Evolutionary conservation across 192 early-diverging fungal genomes (phyloP).

Genomic region (Backusella psychrophila): DNA sequence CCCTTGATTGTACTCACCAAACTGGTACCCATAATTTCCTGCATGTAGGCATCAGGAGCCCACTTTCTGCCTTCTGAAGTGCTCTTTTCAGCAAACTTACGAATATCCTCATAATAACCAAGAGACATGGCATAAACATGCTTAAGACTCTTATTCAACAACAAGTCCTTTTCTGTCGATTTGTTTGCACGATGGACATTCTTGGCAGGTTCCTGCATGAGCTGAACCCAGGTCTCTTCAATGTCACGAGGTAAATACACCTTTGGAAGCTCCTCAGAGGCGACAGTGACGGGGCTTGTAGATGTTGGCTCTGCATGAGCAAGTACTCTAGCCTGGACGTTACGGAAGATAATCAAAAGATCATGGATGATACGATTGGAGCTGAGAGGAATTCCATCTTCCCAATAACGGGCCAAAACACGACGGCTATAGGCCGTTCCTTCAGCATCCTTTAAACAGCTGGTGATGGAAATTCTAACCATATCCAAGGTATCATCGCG

Average conservation of each 20-base stretch:
- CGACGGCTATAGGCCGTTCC: constrained; percentile 43
- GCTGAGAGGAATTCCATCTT: constrained; percentile 44
- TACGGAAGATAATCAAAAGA: constrained; percentile 49
- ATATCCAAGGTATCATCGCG: constrained; percentile 44
- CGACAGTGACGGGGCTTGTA: neutral
- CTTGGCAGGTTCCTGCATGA: constrained; percentile 25
- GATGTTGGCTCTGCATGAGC: constrained; percentile 18
- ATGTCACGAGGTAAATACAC: constrained; percentile 21
- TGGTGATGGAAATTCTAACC: constrained; percentile 40
- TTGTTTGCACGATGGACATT: constrained; percentile 11
- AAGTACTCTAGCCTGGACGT: constrained; percentile 49
- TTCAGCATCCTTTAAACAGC: constrained; percentile 36
- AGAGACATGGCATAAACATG: constrained; percentile 52
- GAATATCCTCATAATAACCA: constrained; percentile 55
- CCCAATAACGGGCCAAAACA: constrained; percentile 45
- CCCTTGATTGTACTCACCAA: constrained; percentile 36
- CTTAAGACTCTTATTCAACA: constrained; percentile 42
- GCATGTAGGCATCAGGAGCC: constrained; percentile 45
- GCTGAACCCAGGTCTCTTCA: constrained; percentile 37
- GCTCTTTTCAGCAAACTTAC: constrained; percentile 41
- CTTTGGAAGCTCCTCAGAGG: neutral
- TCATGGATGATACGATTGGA: constrained; percentile 53
- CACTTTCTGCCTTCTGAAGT: constrained; percentile 44
- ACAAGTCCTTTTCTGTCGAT: constrained; percentile 16
- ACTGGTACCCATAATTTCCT: constrained; percentile 56